phyloP scores from a whole-genome alignment of 345 rosid genomes.

The Salix brachista region DNA sequence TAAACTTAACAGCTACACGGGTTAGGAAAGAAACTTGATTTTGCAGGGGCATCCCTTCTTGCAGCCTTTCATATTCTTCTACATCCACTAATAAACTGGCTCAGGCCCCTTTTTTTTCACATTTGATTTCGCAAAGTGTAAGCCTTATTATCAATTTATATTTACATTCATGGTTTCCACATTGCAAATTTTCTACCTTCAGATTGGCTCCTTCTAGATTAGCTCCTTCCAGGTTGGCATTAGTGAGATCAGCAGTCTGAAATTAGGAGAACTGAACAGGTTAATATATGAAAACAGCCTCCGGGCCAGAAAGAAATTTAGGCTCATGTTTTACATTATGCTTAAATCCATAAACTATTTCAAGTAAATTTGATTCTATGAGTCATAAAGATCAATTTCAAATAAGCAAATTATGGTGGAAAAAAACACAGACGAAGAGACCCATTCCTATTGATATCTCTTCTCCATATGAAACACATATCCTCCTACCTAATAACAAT shows the following conservation, averaged over 20 bases:
- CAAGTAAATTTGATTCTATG: background rate
- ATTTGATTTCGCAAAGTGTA: background rate
- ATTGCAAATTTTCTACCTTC: constrained; percentile 45
- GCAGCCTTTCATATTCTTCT: background rate
- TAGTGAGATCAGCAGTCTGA: constrained; percentile 87
- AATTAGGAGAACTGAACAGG: background rate
- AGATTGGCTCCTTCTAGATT: constrained; percentile 93
- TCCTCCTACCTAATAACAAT: background rate
- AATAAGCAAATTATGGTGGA: background rate
- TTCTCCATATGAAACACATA: background rate
- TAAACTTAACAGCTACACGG: background rate
- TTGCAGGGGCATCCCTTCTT: background rate
- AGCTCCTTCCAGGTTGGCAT: constrained; percentile 93
- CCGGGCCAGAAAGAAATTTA: background rate
- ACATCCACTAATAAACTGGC: background rate
- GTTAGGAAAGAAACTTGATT: background rate
- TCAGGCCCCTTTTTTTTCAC: background rate
- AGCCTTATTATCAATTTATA: background rate
- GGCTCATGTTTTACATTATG: background rate
- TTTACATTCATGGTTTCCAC: background rate
- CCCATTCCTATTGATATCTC: background rate
- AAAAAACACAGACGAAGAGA: background rate
- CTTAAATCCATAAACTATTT: background rate
- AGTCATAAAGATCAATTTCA: background rate
- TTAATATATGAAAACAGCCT: background rate